These are phyloP conservation scores for Coemansia biformis DNA, from an alignment of 192 early-diverging fungal species.

Conservation along the genomic window DNA sequence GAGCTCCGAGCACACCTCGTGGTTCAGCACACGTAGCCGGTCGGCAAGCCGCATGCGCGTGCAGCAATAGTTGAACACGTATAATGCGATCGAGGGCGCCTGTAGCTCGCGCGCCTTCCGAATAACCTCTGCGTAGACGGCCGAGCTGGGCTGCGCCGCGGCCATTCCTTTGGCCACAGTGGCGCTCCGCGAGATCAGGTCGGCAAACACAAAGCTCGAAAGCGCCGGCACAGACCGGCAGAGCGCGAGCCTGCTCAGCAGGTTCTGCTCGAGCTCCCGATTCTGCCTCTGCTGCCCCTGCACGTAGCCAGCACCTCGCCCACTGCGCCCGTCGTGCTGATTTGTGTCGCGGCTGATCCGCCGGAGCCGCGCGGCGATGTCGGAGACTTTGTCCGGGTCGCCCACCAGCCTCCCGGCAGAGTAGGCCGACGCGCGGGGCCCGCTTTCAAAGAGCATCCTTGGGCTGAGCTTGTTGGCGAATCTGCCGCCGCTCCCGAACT, in stretches of 20 bases:
- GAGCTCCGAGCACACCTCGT: constrained; percentile 28
- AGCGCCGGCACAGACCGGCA: constrained; percentile 23
- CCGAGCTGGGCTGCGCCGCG: constrained; percentile 17
- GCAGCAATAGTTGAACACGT: constrained; percentile 29
- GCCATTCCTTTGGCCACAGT: neutral
- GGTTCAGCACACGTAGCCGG: constrained; percentile 25
- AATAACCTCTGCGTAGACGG: constrained; percentile 26
- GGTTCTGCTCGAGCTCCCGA: constrained; percentile 19
- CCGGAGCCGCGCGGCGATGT: constrained; percentile 14
- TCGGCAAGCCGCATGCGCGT: constrained; percentile 13
- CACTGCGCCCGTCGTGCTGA: neutral
- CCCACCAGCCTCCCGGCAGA: constrained; percentile 22
- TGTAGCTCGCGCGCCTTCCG: constrained; percentile 24
- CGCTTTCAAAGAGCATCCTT: constrained; percentile 17
- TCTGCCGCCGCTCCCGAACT: neutral
- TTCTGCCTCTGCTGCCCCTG: constrained; percentile 3
- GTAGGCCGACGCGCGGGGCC: constrained; percentile 24
- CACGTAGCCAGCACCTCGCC: too few relatives aligned
- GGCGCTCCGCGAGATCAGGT: constrained; percentile 4
- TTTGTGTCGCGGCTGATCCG: neutral
- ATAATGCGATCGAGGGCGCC: constrained; percentile 20
- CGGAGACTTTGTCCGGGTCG: constrained; percentile 17
- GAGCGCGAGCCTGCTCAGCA: constrained; percentile 16
- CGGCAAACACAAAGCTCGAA: constrained; percentile 16
- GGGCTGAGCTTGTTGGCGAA: constrained; percentile 20